Evolutionary conservation across 805 yeast genomes (phyloP), one percentile per base, ranked within the genome.

Genomic region (Monosporozyma yasuniensis): DNA sequence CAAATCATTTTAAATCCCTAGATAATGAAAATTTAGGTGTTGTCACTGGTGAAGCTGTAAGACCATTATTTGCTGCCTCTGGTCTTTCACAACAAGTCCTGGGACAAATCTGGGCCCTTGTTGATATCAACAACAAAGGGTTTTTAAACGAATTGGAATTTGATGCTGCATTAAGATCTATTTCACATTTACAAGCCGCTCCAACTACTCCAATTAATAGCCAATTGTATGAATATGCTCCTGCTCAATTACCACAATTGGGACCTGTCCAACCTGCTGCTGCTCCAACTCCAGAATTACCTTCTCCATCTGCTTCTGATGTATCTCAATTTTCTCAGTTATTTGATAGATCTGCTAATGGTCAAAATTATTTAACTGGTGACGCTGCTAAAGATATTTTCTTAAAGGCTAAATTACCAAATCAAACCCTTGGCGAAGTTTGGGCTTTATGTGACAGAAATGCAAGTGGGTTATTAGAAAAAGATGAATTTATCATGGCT

Each of bases 21-120:
- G 99, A 93, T 66, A 77, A 83, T 3, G 93, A 86, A 58, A 75
- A 76, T 43, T 69, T 84, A 43, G 96, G 96, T 4, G 75, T 84
- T 28, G 84, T 91, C 51, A 85, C 96, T 3, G 99, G 99, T 34
- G 90, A 84, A 37, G 80, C 83, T 38, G 87, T 96, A 11, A 79
- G 93, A 56, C 75, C 87, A 11, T 73, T 95, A 6, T 81, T 93
- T 55, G 96, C 89, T 59, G 85, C 84, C 52, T 82, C 95, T 3
- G 95, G 95, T 1, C 74, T 93, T 45, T 81, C 93, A 5, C 83
- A 95, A 3, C 73, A 81, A 16, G 70, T 78, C 28, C 73, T 93
- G 34, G 96, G 96, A 9, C 93, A 89, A 67, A 83, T 93, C 54
- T 93, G 99, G 99, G 90, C 86, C 65, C 65, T 85, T 34, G 89